These are phyloP conservation scores for Geoglossum cookeanum DNA, from an alignment of 2,329 filamentous ascomycete genomes.

Conservation along the genomic window DNA sequence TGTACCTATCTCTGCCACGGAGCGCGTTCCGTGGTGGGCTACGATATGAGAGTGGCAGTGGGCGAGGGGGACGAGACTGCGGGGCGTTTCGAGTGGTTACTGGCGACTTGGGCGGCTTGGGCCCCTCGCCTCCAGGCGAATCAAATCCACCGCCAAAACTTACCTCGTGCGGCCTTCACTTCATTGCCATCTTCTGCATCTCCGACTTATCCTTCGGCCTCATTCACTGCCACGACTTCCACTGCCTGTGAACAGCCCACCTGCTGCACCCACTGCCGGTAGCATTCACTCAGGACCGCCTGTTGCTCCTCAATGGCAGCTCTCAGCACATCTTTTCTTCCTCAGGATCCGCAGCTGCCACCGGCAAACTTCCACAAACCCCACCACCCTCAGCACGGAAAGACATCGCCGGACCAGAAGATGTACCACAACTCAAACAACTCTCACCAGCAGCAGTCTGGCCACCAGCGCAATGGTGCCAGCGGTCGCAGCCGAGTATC, in stretches of 20 bases:
- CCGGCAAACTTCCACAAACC: neutral
- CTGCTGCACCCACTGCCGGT: neutral
- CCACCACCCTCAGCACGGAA: neutral
- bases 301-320: neutral
- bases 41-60: neutral
- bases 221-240: neutral
- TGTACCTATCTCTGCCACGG: neutral
- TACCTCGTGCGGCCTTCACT: neutral
- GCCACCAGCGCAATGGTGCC: neutral
- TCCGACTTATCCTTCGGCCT: neutral
- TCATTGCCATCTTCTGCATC: neutral
- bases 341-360: neutral
- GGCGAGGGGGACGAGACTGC: neutral
- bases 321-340: neutral
- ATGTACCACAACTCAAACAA: neutral
- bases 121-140: neutral
- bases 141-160: neutral
- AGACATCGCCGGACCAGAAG: neutral
- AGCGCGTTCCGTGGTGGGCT: neutral
- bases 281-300: neutral
- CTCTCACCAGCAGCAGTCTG: neutral
- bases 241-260: neutral
- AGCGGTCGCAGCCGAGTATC: neutral
- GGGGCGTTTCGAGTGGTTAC: too few species aligned
- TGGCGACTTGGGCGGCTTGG: neutral